Percentiles rank a stretch among this genome's conserved stretches.
phyloP scores from a whole-genome alignment of 768 basidiomycete genomes.

The Cystofilobasidium bisporidii region DNA sequence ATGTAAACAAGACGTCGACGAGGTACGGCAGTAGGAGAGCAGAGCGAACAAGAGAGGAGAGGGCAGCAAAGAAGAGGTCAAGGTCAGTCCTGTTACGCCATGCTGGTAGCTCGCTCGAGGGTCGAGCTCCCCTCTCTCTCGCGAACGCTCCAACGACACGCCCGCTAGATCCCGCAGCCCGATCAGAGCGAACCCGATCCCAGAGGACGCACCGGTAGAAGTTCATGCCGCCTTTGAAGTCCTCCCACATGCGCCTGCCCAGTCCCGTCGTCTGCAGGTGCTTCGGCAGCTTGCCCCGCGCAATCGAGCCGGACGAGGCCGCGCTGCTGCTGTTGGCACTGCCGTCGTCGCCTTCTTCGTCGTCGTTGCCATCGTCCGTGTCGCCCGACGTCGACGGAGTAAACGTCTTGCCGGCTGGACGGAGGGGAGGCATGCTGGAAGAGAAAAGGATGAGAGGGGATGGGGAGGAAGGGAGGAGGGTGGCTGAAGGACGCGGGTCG shows the following conservation, averaged over 20 bases:
- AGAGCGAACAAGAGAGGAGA: not conserved
- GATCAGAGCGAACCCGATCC: no score
- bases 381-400: not conserved
- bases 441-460: not conserved
- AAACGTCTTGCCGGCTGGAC: not conserved
- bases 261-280: not conserved
- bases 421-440: not conserved
- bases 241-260: not conserved
- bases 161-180: no score
- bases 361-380: conserved; percentile 3
- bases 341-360: no score
- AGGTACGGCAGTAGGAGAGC: no score
- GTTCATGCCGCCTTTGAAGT: conserved; percentile 3
- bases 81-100: no score
- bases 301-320: not conserved
- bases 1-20: no score
- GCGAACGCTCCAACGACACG: no score
- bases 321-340: not conserved
- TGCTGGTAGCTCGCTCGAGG: no score
- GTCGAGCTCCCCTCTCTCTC: no score
- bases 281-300: not conserved
- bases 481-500: no score
- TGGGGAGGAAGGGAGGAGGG: not conserved
- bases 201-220: conserved; percentile 22
- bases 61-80: not conserved